These are phyloP conservation scores for Barnettozyma botsteinii DNA, from an alignment of 805 yeast species.

Conservation along the genomic window DNA sequence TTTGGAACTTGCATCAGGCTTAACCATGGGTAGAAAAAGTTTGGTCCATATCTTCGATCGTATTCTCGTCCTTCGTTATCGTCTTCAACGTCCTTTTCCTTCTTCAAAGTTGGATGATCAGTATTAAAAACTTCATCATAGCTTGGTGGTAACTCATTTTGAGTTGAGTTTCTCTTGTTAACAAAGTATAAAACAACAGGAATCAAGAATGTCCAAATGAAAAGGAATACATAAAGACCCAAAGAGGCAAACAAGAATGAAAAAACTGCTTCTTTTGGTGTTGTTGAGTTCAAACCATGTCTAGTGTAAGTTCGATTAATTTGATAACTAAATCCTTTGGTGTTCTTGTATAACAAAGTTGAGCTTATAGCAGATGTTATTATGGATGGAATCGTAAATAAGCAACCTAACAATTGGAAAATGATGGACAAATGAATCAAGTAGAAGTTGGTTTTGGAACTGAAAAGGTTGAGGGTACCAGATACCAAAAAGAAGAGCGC, in stretches of 20 bases:
- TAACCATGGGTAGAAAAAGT: slow-evolving; percentile 1
- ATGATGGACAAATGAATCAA: background rate
- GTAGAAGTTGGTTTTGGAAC: background rate
- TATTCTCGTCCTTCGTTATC: background rate
- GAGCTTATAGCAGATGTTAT: background rate
- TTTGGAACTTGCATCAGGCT: background rate
- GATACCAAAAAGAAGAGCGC: background rate
- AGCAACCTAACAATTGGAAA: background rate
- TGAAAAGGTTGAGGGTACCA: background rate
- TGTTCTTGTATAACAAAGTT: background rate
- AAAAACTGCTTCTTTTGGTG: slow-evolving; percentile 1
- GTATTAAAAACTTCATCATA: background rate
- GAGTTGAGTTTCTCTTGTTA: background rate
- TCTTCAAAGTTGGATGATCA: background rate
- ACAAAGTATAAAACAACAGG: background rate
- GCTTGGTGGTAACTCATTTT: background rate
- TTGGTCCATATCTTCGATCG: background rate
- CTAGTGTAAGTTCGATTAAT: background rate
- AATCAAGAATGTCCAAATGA: background rate
- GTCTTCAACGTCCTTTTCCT: background rate
- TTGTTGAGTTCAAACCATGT: slow-evolving; percentile 1
- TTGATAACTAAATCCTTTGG: background rate
- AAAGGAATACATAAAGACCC: background rate
- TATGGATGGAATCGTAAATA: background rate
- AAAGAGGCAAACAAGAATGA: background rate